Evolutionary conservation across 257 asterid species (phyloP).

Genomic region (Haberlea rhodopensis): DNA sequence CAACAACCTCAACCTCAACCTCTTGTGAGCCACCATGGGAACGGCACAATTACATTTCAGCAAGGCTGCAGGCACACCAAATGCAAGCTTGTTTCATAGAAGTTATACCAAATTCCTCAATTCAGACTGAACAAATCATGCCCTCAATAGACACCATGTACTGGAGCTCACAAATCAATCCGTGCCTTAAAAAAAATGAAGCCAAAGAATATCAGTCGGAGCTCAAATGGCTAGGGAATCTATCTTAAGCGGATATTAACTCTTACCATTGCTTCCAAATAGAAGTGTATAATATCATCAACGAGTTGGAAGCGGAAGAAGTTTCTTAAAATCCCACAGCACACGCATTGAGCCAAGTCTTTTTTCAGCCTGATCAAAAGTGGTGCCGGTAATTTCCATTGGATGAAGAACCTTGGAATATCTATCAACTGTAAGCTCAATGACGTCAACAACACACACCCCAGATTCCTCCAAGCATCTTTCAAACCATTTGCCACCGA

Average conservation of each 20-base stretch:
- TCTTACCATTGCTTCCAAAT: constrained; percentile 19
- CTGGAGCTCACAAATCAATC: not conserved
- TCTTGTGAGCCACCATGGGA: not conserved
- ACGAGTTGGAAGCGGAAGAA: constrained; percentile 42
- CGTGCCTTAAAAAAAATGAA: not conserved
- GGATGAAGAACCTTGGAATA: constrained; percentile 58
- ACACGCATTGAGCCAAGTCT: constrained; percentile 58
- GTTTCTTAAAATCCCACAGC: constrained; percentile 64
- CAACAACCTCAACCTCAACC: not conserved
- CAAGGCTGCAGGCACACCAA: not conserved
- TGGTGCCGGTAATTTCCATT: constrained; percentile 49
- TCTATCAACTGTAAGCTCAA: constrained; percentile 50
- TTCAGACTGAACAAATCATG: not conserved
- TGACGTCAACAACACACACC: constrained; percentile 64
- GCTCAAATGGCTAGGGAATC: not conserved
- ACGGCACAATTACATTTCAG: not conserved
- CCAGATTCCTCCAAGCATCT: constrained; percentile 57
- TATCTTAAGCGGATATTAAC: constrained; percentile 5
- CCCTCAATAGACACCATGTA: not conserved
- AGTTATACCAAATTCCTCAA: not conserved
- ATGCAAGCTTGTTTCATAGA: not conserved
- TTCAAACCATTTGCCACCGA: constrained; percentile 62
- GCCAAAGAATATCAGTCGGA: too few species aligned
- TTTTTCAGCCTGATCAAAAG: constrained; percentile 63
- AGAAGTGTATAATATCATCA: constrained; percentile 26